Conservation (phyloP, 1,284 basidiomycete species). For the Neotropicomus parvogracilis region DNA sequence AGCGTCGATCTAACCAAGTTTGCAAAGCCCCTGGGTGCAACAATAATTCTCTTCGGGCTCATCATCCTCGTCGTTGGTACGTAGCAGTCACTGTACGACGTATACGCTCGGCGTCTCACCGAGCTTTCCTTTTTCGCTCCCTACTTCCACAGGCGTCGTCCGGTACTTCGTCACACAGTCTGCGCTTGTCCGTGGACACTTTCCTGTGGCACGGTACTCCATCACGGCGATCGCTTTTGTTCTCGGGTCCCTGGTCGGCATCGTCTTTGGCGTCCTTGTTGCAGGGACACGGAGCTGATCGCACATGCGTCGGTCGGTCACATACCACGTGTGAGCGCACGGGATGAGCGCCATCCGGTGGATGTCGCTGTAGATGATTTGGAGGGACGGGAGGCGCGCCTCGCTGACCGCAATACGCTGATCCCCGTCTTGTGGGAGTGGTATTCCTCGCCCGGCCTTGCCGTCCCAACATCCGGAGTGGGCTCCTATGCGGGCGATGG, state of each 20-base stretch:
- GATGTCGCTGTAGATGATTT: background rate
- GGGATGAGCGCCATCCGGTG: background rate
- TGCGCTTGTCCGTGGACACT: conserved; percentile 29
- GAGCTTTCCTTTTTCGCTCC: background rate
- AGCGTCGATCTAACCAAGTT: conserved; percentile 9
- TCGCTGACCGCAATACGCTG: background rate
- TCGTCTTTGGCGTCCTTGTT: conserved; percentile 26
- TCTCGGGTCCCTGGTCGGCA: conserved; percentile 22
- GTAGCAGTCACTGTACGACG: background rate
- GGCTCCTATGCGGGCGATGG: background rate
- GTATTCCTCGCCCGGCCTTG: background rate
- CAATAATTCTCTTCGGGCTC: conserved; percentile 23
- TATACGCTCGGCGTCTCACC: background rate
- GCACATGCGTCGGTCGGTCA: background rate
- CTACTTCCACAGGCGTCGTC: conserved; percentile 15
- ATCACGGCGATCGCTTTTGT: conserved; percentile 20
- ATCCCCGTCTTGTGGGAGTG: background rate
- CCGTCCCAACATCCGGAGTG: background rate
- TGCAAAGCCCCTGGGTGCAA: conserved; percentile 29
- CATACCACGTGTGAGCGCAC: background rate
- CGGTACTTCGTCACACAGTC: conserved; percentile 30
- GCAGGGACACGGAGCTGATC: conserved; percentile 15
- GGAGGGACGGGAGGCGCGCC: background rate
- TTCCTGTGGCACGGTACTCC: conserved; percentile 29
- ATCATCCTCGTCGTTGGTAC: conserved; percentile 25